phyloP scores from a whole-genome alignment of 1,139 yeast genomes.

The Candida glucosophila region DNA sequence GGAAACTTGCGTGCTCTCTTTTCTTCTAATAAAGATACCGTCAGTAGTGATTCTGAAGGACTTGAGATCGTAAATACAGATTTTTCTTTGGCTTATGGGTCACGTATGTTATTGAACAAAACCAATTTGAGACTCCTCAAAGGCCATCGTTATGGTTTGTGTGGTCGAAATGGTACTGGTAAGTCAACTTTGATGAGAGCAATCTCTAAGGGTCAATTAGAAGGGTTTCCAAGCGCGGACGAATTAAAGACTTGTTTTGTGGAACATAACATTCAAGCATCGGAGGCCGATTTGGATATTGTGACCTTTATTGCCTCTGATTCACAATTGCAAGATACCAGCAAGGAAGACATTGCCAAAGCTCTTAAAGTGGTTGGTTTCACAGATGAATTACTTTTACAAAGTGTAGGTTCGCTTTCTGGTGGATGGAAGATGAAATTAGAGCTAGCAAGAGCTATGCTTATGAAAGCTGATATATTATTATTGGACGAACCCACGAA shows the following conservation, averaged over 20 bases:
- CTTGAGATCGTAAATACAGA: constrained; percentile 88
- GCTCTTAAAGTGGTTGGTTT: constrained; percentile 87
- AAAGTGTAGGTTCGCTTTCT: constrained; percentile 87
- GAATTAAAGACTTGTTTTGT: constrained; percentile 91
- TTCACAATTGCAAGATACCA: constrained; percentile 61
- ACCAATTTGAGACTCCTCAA: constrained; percentile 78
- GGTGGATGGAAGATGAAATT: constrained; percentile 99
- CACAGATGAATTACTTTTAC: constrained; percentile 79
- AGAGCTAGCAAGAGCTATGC: constrained; percentile 96
- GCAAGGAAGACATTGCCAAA: constrained; percentile 58
- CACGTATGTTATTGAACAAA: constrained; percentile 92
- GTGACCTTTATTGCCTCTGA: constrained; percentile 87
- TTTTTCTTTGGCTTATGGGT: constrained; percentile 94
- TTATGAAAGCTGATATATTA: constrained; percentile 93
- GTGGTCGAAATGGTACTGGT: constrained; percentile 99
- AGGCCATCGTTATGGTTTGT: constrained; percentile 95
- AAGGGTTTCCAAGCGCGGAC: constrained; percentile 91
- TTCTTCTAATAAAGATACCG: constrained; percentile 49
- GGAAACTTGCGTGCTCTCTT: constrained; percentile 55
- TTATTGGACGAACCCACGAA: constrained; percentile 97
- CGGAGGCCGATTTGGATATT: constrained; percentile 85
- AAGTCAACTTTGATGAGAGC: constrained; percentile 97
- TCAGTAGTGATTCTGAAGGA: constrained; percentile 56
- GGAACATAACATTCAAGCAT: constrained; percentile 94
- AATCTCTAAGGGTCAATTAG: constrained; percentile 92